Evolutionary conservation across 2,329 filamentous ascomycete genomes (phyloP).

Genomic region (Aspergillus melleus): DNA sequence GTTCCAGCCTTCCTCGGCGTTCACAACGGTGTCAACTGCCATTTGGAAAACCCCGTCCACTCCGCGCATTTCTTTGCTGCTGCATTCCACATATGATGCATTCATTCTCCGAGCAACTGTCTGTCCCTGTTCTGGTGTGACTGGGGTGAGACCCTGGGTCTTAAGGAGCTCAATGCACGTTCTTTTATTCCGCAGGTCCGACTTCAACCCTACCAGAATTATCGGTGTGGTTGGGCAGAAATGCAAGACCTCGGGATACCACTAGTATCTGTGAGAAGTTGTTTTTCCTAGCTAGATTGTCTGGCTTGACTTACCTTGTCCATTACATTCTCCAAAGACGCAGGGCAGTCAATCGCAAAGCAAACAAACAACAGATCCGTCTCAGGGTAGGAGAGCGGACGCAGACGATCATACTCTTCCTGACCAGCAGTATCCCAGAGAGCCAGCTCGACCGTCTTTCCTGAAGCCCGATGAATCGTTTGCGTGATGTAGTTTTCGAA

Average conservation of each 20-base stretch:
- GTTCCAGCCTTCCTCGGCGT: slow-evolving; percentile 64
- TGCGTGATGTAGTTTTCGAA: slow-evolving; percentile 99
- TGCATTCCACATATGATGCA: slow-evolving; percentile 96
- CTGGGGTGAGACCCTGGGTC: slow-evolving; percentile 92
- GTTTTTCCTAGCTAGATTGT: neutral
- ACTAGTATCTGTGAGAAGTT: slow-evolving; percentile 54
- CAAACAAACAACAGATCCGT: slow-evolving; percentile 98
- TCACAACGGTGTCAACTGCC: slow-evolving; percentile 86
- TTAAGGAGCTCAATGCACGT: slow-evolving; percentile 98
- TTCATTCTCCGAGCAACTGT: slow-evolving; percentile 90
- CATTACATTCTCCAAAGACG: slow-evolving; percentile 96
- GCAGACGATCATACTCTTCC: slow-evolving; percentile 95
- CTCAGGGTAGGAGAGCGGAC: slow-evolving; percentile 95
- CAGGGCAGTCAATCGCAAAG: slow-evolving; percentile 98
- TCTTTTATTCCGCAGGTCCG: slow-evolving; percentile 90
- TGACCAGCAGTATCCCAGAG: slow-evolving; percentile 98
- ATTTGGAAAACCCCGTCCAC: slow-evolving; percentile 95
- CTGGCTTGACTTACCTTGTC: slow-evolving; percentile 72
- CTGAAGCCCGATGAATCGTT: slow-evolving; percentile 80
- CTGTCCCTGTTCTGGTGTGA: slow-evolving; percentile 86
- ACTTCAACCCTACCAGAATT: slow-evolving; percentile 94
- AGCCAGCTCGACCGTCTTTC: slow-evolving; percentile 94
- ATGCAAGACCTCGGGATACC: slow-evolving; percentile 98
- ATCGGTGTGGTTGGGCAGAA: slow-evolving; percentile 98
- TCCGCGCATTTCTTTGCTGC: slow-evolving; percentile 93